Evolutionary conservation across 768 basidiomycete genomes (phyloP).

Genomic region (Dendrothele bispora): DNA sequence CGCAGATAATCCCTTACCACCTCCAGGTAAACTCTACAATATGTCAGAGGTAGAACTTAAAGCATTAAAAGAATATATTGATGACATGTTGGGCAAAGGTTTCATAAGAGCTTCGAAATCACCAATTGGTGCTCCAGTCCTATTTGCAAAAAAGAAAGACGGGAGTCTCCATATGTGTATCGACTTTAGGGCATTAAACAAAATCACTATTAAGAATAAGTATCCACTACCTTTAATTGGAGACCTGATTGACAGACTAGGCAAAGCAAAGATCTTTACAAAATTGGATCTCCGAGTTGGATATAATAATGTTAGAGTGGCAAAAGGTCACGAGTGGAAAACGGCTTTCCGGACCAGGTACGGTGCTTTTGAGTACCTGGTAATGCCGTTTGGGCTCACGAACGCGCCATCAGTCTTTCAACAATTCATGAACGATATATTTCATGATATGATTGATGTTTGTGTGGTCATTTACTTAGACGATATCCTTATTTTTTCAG

Average conservation of each 20-base stretch:
- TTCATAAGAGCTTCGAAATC: not conserved
- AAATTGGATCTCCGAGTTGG: slow-evolving; percentile 39
- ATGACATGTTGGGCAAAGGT: not conserved
- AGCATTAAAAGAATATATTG: too few relatives aligned
- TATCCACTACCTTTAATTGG: slow-evolving; percentile 35
- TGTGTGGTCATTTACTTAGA: slow-evolving; percentile 31
- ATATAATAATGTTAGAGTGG: slow-evolving; percentile 41
- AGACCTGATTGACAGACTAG: slow-evolving; percentile 29
- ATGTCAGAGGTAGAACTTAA: too few relatives aligned
- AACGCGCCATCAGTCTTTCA: slow-evolving; percentile 32
- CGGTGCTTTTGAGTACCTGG: slow-evolving; percentile 38
- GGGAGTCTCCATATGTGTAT: slow-evolving; percentile 13
- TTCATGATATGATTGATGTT: slow-evolving; percentile 23
- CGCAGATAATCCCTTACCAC: too few relatives aligned
- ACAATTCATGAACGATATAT: slow-evolving; percentile 34
- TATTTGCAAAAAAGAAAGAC: slow-evolving; percentile 26
- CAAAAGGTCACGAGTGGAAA: slow-evolving; percentile 43
- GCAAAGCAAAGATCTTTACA: slow-evolving; percentile 25
- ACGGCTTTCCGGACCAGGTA: slow-evolving; percentile 37
- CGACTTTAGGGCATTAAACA: slow-evolving; percentile 27
- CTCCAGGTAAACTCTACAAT: too few relatives aligned
- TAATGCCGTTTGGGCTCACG: slow-evolving; percentile 41
- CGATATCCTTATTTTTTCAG: slow-evolving; percentile 25
- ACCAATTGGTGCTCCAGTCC: slow-evolving; percentile 13
- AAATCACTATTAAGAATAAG: slow-evolving; percentile 27